Conservation (phyloP, 192 early-diverging fungal genomes). For the Thamnidium elegans region DNA sequence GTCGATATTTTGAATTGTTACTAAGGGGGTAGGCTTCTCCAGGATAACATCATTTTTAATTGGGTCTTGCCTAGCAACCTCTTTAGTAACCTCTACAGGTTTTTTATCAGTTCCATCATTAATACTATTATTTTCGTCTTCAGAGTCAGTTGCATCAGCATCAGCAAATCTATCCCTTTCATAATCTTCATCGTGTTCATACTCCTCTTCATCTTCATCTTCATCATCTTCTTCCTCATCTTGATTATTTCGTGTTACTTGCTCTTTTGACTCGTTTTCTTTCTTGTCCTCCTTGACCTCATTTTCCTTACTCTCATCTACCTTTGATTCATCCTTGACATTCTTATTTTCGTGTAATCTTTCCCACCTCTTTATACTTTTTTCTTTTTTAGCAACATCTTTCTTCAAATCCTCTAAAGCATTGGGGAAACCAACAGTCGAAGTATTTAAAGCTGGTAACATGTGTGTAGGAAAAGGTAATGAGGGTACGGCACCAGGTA, state of each 20-base stretch:
- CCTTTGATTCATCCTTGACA: background rate
- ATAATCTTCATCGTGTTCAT: background rate
- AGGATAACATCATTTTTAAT: too few species aligned
- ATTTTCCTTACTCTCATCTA: background rate
- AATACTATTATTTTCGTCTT: background rate
- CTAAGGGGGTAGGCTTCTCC: too few species aligned
- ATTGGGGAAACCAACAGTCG: background rate
- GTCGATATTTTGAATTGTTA: too few species aligned
- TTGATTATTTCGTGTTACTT: background rate
- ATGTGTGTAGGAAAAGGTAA: background rate
- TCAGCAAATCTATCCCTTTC: slow-evolving; percentile 7
- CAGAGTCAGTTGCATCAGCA: background rate
- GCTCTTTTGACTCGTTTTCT: background rate
- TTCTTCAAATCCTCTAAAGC: background rate
- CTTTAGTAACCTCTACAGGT: too few species aligned
- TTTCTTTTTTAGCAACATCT: background rate
- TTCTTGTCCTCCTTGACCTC: background rate
- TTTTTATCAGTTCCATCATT: too few species aligned
- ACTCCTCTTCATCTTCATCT: background rate
- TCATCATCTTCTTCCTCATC: background rate
- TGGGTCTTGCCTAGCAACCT: too few species aligned
- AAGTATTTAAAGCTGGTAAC: background rate
- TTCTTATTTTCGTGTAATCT: background rate
- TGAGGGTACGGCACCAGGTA: background rate
- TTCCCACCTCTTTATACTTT: background rate